phyloP scores from a whole-genome alignment of 495 filamentous ascomycete genomes.

The Aspergillus hancockii region DNA sequence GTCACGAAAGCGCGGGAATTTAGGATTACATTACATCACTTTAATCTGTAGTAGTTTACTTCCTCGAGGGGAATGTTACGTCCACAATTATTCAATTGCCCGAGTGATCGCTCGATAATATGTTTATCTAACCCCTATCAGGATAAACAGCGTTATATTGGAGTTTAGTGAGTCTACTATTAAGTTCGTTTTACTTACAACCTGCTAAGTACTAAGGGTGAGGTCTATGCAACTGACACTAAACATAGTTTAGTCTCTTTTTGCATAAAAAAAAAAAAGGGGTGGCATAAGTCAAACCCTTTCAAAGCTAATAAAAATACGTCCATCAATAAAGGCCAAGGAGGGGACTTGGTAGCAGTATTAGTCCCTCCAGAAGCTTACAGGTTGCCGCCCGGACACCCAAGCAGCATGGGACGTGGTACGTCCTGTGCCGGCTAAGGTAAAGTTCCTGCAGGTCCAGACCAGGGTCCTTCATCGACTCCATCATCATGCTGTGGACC shows the following conservation, averaged over 20 bases:
- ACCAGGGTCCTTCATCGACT: slow-evolving; percentile 16
- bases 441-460: slow-evolving; percentile 30
- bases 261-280: neutral
- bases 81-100: neutral
- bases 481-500: neutral
- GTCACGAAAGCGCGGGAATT: neutral
- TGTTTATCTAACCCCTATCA: neutral
- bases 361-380: neutral
- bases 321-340: too few species aligned
- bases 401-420: slow-evolving; percentile 12
- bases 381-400: slow-evolving; percentile 9
- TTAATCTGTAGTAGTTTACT: neutral
- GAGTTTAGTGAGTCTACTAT: too few species aligned
- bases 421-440: slow-evolving; percentile 18
- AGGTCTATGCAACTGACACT: neutral
- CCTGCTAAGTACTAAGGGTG: neutral
- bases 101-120: neutral
- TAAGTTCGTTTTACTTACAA: too few species aligned
- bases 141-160: neutral
- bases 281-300: neutral
- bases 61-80: neutral
- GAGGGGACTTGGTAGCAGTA: neutral
- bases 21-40: neutral
- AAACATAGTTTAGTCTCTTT: slow-evolving; percentile 6
- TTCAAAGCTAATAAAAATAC: neutral